A percentile compares a stretch with the other conserved stretches of the same genome.
phyloP scores from a whole-genome alignment of 768 basidiomycete genomes.

The Tricholoma terreum region DNA sequence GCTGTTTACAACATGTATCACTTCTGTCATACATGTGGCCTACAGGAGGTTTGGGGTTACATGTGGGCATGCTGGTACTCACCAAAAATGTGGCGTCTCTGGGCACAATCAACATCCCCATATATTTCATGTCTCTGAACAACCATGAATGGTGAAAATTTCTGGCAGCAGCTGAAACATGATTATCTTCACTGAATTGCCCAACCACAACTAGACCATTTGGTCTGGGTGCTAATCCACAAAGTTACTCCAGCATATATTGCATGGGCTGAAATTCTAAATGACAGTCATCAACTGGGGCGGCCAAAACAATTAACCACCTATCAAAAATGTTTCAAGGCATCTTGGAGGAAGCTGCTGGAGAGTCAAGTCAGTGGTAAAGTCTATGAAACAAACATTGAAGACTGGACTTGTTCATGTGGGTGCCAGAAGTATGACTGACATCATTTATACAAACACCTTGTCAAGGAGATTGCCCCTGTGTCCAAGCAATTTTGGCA shows the following conservation, averaged over 20 bases:
- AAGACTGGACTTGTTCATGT: constrained; percentile 1
- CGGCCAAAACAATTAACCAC: neutral
- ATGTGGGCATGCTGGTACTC: neutral
- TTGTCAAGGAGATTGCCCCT: neutral
- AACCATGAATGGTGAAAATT: constrained; percentile 1
- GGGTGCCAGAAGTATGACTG: constrained; percentile 1
- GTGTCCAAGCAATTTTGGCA: neutral
- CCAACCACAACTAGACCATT: neutral
- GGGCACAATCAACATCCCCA: neutral
- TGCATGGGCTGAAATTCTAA: neutral
- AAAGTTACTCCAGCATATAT: neutral
- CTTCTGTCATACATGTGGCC: neutral
- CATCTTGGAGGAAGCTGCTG: neutral
- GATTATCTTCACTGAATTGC: neutral
- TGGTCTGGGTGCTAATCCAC: neutral
- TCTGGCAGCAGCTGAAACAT: constrained; percentile 1
- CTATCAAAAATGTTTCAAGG: constrained; percentile 1
- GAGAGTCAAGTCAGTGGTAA: neutral
- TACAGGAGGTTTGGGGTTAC: neutral
- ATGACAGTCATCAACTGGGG: neutral
- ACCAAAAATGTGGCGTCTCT: constrained; percentile 1
- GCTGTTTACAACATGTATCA: neutral
- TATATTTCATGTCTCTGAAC: neutral
- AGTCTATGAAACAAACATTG: neutral
- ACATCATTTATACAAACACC: constrained; percentile 1